Evolutionary conservation across 1,139 yeast species (phyloP).

Genomic region (Suhomyces coccinellae): DNA sequence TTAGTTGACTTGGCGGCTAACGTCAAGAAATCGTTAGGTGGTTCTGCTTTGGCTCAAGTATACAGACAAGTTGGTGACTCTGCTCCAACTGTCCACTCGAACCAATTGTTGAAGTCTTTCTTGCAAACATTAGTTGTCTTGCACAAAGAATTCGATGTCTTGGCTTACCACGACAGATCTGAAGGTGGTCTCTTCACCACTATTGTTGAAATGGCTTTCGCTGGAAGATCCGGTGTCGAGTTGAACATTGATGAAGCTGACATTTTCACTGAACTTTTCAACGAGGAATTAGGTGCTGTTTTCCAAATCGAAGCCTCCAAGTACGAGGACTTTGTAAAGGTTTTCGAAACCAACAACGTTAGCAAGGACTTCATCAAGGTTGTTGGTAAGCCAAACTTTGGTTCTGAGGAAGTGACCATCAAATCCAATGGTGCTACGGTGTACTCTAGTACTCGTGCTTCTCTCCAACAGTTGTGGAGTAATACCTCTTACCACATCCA

Average conservation of each 20-base stretch:
- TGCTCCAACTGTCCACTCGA: constrained; percentile 81
- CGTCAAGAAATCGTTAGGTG: constrained; percentile 70
- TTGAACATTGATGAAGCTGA: constrained; percentile 39
- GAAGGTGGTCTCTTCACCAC: constrained; percentile 96
- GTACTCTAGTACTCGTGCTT: constrained; percentile 59
- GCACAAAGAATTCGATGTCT: constrained; percentile 67
- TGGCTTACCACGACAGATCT: constrained; percentile 93
- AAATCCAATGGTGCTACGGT: constrained; percentile 47
- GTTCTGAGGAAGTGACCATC: constrained; percentile 52
- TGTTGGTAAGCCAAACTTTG: constrained; percentile 67
- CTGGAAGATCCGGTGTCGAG: constrained; percentile 78
- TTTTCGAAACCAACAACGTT: constrained; percentile 61
- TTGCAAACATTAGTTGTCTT: constrained; percentile 66
- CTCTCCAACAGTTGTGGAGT: constrained; percentile 83
- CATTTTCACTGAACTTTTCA: constrained; percentile 64
- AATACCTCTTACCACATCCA: constrained; percentile 90
- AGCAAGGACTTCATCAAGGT: constrained; percentile 51
- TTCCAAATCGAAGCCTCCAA: constrained; percentile 74
- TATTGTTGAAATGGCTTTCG: constrained; percentile 93
- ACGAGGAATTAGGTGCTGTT: constrained; percentile 95
- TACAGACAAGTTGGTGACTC: constrained; percentile 81
- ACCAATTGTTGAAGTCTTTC: constrained; percentile 62
- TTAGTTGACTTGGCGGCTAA: constrained; percentile 76
- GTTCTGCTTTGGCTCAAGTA: constrained; percentile 93
- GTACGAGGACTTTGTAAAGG: constrained; percentile 51